Conservation (phyloP, 345 rosid species). For the Salix koriyanagi region DNA sequence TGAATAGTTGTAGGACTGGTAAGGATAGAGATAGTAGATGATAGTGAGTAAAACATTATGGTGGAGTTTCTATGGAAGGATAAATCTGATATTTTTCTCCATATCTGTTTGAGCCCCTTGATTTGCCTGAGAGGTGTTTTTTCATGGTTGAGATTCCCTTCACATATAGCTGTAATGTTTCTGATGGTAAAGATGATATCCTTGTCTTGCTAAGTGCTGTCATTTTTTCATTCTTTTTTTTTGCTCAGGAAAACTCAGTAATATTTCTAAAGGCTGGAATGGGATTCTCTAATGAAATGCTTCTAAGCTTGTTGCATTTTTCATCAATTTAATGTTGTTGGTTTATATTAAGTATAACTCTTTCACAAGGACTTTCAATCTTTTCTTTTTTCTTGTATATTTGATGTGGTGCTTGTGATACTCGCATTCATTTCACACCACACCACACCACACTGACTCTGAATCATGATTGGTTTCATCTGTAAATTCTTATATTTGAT, state of each 20-base stretch:
- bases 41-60: not conserved
- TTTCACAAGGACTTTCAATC: not conserved
- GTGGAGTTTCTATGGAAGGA: not conserved
- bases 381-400: not conserved
- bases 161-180: not conserved
- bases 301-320: not conserved
- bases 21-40: not conserved
- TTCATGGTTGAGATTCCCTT: not conserved
- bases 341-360: not conserved
- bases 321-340: not conserved
- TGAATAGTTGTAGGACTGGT: not conserved
- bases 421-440: not conserved
- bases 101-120: not conserved
- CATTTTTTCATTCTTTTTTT: not conserved
- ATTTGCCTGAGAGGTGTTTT: not conserved
- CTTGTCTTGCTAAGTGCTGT: not conserved
- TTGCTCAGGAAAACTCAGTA: not conserved
- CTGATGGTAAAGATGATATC: not conserved
- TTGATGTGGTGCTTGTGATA: not conserved
- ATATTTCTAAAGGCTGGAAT: not conserved
- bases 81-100: not conserved
- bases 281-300: not conserved
- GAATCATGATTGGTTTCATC: not conserved
- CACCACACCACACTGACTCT: not conserved
- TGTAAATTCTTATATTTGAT: not conserved